Evolutionary conservation across 2,329 filamentous ascomycete genomes (phyloP), one percentile per base, ranked within the genome.

Genomic region (Elsinoe necatrix): DNA sequence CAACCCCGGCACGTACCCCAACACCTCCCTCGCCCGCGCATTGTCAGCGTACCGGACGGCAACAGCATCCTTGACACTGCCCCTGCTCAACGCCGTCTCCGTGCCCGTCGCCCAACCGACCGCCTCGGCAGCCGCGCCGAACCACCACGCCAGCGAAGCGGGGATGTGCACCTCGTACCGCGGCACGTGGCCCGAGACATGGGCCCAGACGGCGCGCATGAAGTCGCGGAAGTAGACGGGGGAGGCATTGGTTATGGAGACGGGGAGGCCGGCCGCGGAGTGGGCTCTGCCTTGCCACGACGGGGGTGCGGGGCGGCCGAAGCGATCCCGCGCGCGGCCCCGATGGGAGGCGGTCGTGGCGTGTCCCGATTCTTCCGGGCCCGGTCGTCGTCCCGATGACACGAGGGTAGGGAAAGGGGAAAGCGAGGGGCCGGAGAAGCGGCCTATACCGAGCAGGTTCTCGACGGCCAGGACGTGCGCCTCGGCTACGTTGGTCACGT

Each of bases 151-250:
- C 60, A 81, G 41, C 2, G 61, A 29, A 57, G 70, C 65, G 0
- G 80, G 79, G 12, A 83, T 73, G 27, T 64, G 68, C 6, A 82
- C 58, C 47, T 77, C 65, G 52, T 72, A 78, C 0, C 64, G 63
- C 4, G 80, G 80, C 23, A 77, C 71, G 62, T 80, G 78, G 0
- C 73, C 79, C 62, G 82, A 82, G 2, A 16, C 14, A 27, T 75
- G 67, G 7, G 75, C 77, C 89, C 89, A 97, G 47, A 95, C 79
- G 37, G 84, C 82, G 39, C 88, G 80, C 58, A 87, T 82, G 68
- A 95, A 87, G 71, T 95, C 89, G 83, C 93, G 95, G 72, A 95
- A 95, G 69, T 92, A 92, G 18, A 95, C 78, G 4, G 92, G 92
- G 63, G 83, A 77, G 71, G 90, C 88, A 70, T 97, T 97, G 58